phyloP scores from a whole-genome alignment of 345 rosid genomes.

The Camelina laxa region DNA sequence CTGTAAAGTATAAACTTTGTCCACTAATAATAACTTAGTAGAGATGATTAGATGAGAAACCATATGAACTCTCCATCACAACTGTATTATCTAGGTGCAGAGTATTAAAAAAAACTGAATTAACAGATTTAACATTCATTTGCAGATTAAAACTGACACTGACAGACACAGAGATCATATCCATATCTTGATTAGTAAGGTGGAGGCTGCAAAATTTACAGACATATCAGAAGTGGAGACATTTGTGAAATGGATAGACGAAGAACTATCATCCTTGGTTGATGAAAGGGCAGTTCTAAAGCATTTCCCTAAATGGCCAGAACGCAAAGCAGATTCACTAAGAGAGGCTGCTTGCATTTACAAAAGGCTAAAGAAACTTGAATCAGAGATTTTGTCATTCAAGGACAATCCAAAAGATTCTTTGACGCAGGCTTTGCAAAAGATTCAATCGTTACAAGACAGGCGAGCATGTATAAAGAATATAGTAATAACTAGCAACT shows the following conservation, averaged over 20 bases:
- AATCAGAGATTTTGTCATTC: constrained; percentile 65
- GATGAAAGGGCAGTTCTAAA: constrained; percentile 98
- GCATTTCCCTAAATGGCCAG: constrained; percentile 95
- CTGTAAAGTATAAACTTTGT: not conserved
- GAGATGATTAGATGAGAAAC: not conserved
- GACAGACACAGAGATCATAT: constrained; percentile 74
- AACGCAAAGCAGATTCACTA: constrained; percentile 80
- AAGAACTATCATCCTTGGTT: constrained; percentile 73
- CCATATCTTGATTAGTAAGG: constrained; percentile 65
- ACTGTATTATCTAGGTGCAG: constrained; percentile 13
- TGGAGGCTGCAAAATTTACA: constrained; percentile 65
- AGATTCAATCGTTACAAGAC: constrained; percentile 84
- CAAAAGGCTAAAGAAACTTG: constrained; percentile 65
- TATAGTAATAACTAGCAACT: constrained; percentile 31
- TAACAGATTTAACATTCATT: constrained; percentile 12
- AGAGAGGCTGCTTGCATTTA: constrained; percentile 87
- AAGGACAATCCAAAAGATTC: constrained; percentile 65
- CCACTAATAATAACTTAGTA: not conserved
- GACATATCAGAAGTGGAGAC: constrained; percentile 75
- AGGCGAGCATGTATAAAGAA: constrained; percentile 85
- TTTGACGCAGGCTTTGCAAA: constrained; percentile 50
- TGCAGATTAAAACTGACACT: constrained; percentile 88
- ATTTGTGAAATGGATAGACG: constrained; percentile 85
- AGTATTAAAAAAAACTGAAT: not conserved
- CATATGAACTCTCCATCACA: not conserved